These are phyloP conservation scores for Neonothopanus nambi DNA, from an alignment of 1,284 basidiomycete genomes.

Conservation along the genomic window DNA sequence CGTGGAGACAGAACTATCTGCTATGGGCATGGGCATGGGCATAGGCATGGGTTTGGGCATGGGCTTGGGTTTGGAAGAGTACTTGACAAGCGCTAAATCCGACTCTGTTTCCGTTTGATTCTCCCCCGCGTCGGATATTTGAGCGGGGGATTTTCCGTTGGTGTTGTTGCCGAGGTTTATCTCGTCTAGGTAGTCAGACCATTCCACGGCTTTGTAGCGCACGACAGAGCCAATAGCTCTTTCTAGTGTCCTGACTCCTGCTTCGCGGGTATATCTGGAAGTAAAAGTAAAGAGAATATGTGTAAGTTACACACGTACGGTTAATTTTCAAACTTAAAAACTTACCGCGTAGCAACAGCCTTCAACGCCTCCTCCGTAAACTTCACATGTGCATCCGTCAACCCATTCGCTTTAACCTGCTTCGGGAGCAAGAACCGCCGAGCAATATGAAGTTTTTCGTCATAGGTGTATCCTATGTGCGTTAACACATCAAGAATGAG, in stretches of 20 bases:
- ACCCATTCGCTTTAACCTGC: constrained; percentile 73
- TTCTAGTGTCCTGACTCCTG: constrained; percentile 91
- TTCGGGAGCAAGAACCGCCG: constrained; percentile 85
- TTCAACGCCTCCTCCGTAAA: constrained; percentile 71
- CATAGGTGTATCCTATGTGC: constrained; percentile 81
- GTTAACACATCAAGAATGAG: constrained; percentile 3
- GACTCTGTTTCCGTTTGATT: not conserved
- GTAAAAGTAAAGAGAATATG: not conserved
- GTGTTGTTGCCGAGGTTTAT: no score
- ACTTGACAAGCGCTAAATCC: not conserved
- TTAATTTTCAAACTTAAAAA: not conserved
- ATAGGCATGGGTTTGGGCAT: not conserved
- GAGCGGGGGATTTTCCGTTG: not conserved
- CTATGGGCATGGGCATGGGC: no score
- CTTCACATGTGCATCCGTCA: constrained; percentile 52
- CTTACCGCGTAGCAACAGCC: constrained; percentile 60
- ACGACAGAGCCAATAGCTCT: constrained; percentile 85
- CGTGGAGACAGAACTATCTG: constrained; percentile 17
- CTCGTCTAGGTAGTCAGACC: constrained; percentile 70
- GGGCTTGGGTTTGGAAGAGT: not conserved
- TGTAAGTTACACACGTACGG: not conserved
- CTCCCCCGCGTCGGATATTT: not conserved
- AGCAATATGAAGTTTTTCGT: constrained; percentile 90
- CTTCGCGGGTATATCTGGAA: constrained; percentile 76
- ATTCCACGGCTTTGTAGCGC: constrained; percentile 87